Evolutionary conservation across 495 filamentous ascomycete species (phyloP), one percentile per base, ranked within the genome.

Genomic region (Xylaria intraflava): DNA sequence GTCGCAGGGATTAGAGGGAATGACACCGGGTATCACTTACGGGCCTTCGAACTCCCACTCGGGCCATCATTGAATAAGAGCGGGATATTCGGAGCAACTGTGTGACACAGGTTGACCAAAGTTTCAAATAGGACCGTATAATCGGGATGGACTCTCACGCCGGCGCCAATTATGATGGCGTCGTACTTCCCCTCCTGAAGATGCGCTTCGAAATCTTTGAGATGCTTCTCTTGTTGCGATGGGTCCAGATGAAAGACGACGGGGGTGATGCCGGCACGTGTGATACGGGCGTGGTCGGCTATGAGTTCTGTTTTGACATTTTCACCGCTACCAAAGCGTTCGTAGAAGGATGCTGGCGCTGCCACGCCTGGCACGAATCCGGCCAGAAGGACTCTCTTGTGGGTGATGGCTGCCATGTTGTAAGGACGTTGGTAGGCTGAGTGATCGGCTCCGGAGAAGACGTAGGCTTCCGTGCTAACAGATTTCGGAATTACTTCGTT

Each of bases 31-130:
- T n/a, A 2, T 30, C 4, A 53, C 51, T 53, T 9, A 53, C 51
- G 6, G 17, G 42, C 24, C 33, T 29, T 6, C 19, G 26, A 12
- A 14, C 33, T 46, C 24, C 33, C 42, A 40, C 20, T 45, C 8
- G 52, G 52, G 12, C 46, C 52, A n/a, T 48, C 27, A 24, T 43
- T 55, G 29, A 55, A 55, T 14, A 55, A 35, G 14, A 55, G 44
- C 3, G 46, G 44, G n/a, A 44, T 36, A 6, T 30, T 14, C 10
- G 52, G 52, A 35, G 45, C 38, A 16, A 24, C 9, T 4, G 24
- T 49, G n/a, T 17, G 7, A 16, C 45, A 49, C 26, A 55, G 17
- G 33, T 55, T 55, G 36, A 55, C 52, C 6, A 55, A 35, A 14
- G 19, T 19, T 23, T 55, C 52, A n/a, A 49, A 55, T 22, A 49